Evolutionary conservation across 2,329 filamentous ascomycete species (phyloP), one percentile per base, ranked within the genome.

Genomic region (Epicoccum sorghinum): DNA sequence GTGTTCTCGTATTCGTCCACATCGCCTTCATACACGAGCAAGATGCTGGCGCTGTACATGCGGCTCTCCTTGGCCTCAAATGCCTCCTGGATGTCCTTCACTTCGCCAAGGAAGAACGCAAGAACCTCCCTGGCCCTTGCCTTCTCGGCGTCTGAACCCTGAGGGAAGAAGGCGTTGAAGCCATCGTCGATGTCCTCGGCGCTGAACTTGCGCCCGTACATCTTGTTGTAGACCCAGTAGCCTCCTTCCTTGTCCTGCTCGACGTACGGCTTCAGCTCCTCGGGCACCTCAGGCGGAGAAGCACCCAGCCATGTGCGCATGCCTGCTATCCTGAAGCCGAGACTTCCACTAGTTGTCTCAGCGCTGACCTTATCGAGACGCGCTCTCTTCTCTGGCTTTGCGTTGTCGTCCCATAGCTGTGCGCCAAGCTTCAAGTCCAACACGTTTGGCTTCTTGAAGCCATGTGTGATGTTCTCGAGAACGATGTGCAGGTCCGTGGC

Each of bases 391-490:
- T 82, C 79, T 0, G 78, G 74, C 23, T 80, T 79, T 3, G 86
- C 83, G 57, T 80, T 79, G 33, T 96, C 90, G 12, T 90, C 93
- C 89, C 92, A 98, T 5, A 99, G 78, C 29, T 90, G 84, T 44
- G 87, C 83, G 38, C 95, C 95, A 18, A 99, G 85, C 78, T 99
- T 99, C 61, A 96, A 85, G 70, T 99, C 95, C 53, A 99, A 80
- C 7, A 99, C 91, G 65, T 96, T 98, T 6, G 95, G 91, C 54
- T 85, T 84, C 66, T 84, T 85, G 79, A 93, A 98, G 0, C 91
- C 91, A 60, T 85, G 83, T 0, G 91, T 87, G 6, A 90, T 84
- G 71, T 97, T 97, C 70, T 93, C 89, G 25, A 98, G 80, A 10
- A 96, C 92, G 14, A 97, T 87, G 2, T 90, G 90, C 49, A 86